Conservation (phyloP, 2,329 filamentous ascomycete species). For the Botrytis hyacinthi region DNA sequence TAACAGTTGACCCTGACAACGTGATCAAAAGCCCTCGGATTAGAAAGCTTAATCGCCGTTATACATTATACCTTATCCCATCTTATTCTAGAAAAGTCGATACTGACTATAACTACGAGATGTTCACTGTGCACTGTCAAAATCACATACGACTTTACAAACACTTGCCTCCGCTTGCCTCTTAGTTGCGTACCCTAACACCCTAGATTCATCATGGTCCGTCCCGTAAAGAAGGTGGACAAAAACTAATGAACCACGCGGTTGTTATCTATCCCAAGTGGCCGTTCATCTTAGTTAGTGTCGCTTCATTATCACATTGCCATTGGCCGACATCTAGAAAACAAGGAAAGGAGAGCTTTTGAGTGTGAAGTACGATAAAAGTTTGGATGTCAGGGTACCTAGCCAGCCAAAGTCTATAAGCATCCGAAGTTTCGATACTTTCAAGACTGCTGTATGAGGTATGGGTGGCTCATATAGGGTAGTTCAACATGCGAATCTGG, state of each 20-base stretch:
- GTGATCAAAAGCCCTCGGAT: not conserved
- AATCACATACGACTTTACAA: not conserved
- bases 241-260: not conserved
- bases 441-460: not conserved
- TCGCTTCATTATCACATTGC: not conserved
- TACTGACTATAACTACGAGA: not conserved
- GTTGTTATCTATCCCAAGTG: not conserved
- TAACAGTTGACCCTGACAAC: not conserved
- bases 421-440: not conserved
- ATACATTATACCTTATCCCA: not conserved
- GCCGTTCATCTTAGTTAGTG: not conserved
- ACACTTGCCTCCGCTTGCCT: not conserved
- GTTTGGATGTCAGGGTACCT: not conserved
- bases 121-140: not conserved
- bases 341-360: not conserved
- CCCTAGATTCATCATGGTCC: not conserved
- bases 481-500: not conserved
- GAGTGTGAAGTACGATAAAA: not conserved
- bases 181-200: not conserved
- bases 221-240: not conserved
- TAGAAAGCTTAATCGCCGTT: not conserved
- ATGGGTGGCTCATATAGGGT: not conserved
- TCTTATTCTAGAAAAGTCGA: not conserved
- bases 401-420: not conserved
- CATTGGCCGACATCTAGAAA: not conserved